These are phyloP conservation scores for Bruguiera parviflora DNA, from an alignment of 345 rosid genomes.

Conservation along the genomic window DNA sequence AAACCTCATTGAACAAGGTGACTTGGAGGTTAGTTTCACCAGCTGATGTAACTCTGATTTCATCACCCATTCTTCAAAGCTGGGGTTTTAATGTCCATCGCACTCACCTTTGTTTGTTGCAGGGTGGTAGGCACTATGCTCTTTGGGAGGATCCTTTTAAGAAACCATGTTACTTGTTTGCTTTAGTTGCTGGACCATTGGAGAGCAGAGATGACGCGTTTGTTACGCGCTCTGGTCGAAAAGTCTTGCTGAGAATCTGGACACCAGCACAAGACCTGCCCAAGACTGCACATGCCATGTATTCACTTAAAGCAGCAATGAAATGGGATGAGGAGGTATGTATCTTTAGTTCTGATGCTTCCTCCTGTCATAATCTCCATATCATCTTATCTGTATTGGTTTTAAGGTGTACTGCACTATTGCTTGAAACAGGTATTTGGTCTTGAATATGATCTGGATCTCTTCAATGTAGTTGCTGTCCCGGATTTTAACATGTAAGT, in stretches of 20 bases:
- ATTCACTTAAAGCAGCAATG: slow-evolving; percentile 94
- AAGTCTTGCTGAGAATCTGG: slow-evolving; percentile 85
- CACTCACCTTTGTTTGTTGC: slow-evolving; percentile 12
- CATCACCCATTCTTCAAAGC: background rate
- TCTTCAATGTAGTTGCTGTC: slow-evolving; percentile 96
- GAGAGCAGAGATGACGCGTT: slow-evolving; percentile 88
- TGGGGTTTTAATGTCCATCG: background rate
- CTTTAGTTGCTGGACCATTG: slow-evolving; percentile 87
- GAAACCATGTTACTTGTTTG: slow-evolving; percentile 97
- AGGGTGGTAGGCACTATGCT: slow-evolving; percentile 90
- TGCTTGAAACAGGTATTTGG: slow-evolving; percentile 73
- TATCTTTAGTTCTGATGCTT: slow-evolving; percentile 12
- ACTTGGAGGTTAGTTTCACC: slow-evolving; percentile 52
- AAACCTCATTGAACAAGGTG: slow-evolving; percentile 82
- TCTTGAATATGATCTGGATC: slow-evolving; percentile 95
- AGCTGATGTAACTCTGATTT: background rate
- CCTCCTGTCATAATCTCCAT: background rate
- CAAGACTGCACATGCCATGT: slow-evolving; percentile 98
- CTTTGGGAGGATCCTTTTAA: slow-evolving; percentile 98
- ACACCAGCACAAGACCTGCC: slow-evolving; percentile 89
- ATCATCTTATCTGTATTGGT: slow-evolving; percentile 12
- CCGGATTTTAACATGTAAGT: slow-evolving; percentile 97
- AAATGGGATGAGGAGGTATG: slow-evolving; percentile 99
- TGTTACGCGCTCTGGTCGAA: slow-evolving; percentile 73
- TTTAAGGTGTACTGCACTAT: slow-evolving; percentile 6